Evolutionary conservation across 805 yeast species (phyloP).

Genomic region (Starmera dryadoides): DNA sequence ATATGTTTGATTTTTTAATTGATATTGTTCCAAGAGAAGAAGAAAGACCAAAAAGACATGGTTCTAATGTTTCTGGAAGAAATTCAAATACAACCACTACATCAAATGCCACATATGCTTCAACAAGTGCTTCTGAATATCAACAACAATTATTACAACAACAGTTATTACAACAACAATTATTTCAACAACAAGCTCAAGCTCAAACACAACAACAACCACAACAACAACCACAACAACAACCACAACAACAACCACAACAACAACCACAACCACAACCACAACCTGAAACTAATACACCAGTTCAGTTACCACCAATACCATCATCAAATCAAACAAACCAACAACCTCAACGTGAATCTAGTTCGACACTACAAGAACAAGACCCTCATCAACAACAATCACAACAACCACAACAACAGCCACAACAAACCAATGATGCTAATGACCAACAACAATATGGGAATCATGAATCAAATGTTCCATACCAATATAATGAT

Average conservation of each 20-base stretch:
- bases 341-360: background rate
- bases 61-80: conserved; percentile 2
- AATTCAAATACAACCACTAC: conserved; percentile 3
- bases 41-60: conserved; percentile 20
- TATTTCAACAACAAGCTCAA: conserved; percentile 6
- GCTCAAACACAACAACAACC: conserved; percentile 2
- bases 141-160: conserved; percentile 8
- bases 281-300: background rate
- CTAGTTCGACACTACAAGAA: too few relatives aligned
- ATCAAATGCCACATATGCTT: conserved; percentile 2
- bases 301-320: background rate
- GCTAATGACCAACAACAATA: background rate
- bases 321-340: background rate
- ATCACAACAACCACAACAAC: background rate
- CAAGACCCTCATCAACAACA: too few relatives aligned
- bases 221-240: conserved; percentile 6
- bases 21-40: conserved; percentile 92
- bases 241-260: background rate
- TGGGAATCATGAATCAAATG: background rate
- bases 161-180: conserved; percentile 7
- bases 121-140: conserved; percentile 14
- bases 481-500: conserved; percentile 1
- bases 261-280: background rate
- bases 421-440: background rate
- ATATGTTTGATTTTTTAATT: conserved; percentile 94